Base-by-base conservation (phyloP, 805 yeast genomes). In the Candida germanica region DNA sequence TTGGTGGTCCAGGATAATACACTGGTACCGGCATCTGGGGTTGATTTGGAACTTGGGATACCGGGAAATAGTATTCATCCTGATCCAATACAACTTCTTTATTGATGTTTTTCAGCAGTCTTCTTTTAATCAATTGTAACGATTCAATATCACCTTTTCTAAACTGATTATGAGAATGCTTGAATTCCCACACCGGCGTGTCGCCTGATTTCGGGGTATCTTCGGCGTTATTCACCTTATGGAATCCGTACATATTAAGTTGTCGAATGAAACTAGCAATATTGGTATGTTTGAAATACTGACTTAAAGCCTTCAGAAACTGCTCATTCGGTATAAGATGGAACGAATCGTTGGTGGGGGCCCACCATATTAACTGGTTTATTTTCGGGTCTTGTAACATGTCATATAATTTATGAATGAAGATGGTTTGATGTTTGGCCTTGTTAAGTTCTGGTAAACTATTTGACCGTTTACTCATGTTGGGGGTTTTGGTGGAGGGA, bases 401-500 rank as follows among this genome's bases (percentile, higher is more conserved):
- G 44, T 83, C 79, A 67, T 86, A 89, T 17, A 91, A 73, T 56
- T 91, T 91, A 61, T 89, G 96, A 41, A 89, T 85, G 63, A 91
- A 91, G 36, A 52, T 73, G 31, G 63, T 65, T 50, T 65, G 71
- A 17, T 69, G 60, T 38, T 65, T 65, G 16, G 36, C 34, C 29
- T 36, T 36, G 24, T 38, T 31, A 6, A 43, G 41, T 22, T 43
- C 47, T 8, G 47, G 47, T 37, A 43, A 36, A 16, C 38, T 31
- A 29, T 39, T 36, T 6, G 44, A 36, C 27, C 48, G 36, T 31
- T 36, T 44, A n/a, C 32, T 27, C 42, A 44, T 39, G 16, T n/a
- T n/a, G n/a, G n/a, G n/a, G n/a, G n/a, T n/a, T n/a, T n/a, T n/a
- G n/a, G n/a, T n/a, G n/a, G n/a, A n/a, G n/a, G n/a, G n/a, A n/a